Evolutionary conservation across 176 grass and related monocot genomes (phyloP), one percentile per base, ranked within the genome.

Genomic region (Oryza nivara): DNA sequence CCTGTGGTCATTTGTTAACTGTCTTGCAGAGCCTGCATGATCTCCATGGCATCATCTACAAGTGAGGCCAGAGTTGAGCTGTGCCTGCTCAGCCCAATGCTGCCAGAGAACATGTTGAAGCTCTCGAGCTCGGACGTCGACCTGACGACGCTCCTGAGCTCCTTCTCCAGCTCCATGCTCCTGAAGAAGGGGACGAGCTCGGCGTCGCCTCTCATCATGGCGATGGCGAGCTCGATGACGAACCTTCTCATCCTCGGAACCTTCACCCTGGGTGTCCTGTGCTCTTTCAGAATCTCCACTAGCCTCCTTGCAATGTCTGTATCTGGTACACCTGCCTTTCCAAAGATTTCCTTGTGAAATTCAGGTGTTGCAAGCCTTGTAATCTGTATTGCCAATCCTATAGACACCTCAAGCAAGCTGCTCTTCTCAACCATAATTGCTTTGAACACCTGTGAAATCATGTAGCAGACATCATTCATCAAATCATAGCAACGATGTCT

Each of bases 31-130:
- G 10, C 4, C 20, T 45, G 20, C 45, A 86, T n/a, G 17, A 82
- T 49, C 8, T 71, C 17, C 36, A 65, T 60, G 71, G 83, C 77
- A 77, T 66, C 34, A 43, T 82, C 72, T 16, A 86, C 77, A 28
- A 86, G 78, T 43, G 49, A 61, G 14, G 73, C 74, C 4, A 86
- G 25, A 23, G 54, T 54, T 14, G 15, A 68, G 20, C 20, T 13
- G 28, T 86, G 83, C 72, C 70, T 54, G 63, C 38, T 67, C 32
- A 86, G 75, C 76, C 88, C 83, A 17, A 70, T 70, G 68, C 76
- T 82, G 1, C 88, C 78, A 38, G 88, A 86, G 64, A 90, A 90
- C 74, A 86, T 68, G 74, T 75, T 78, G 63, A 86, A 90, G 66
- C 69, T 76, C 70, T 90, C 78, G 15, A 86, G 47, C 23, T 90